These are phyloP conservation scores for Pulchroboletus neoregius DNA, from an alignment of 1,284 basidiomycete genomes.

Conservation along the genomic window DNA sequence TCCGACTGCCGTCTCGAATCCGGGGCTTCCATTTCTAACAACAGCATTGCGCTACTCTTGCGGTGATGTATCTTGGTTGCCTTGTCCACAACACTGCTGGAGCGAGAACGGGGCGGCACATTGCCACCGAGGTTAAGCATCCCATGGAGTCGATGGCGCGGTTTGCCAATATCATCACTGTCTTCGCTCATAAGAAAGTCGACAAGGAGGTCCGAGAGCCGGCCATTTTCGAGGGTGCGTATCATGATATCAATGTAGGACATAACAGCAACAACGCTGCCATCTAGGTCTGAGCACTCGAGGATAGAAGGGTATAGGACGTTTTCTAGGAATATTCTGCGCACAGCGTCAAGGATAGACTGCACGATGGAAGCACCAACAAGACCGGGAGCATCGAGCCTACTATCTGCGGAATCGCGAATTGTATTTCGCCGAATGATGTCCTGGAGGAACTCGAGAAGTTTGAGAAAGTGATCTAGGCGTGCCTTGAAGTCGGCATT, in stretches of 20 bases:
- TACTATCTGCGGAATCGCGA: constrained; percentile 37
- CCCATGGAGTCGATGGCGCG: constrained; percentile 41
- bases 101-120: constrained; percentile 36
- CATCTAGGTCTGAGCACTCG: constrained; percentile 90
- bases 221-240: constrained; percentile 68
- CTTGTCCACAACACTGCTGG: constrained; percentile 33
- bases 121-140: constrained; percentile 45
- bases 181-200: constrained; percentile 82
- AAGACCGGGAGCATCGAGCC: constrained; percentile 52
- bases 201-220: constrained; percentile 67
- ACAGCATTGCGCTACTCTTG: constrained; percentile 81
- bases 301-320: constrained; percentile 91
- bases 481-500: constrained; percentile 75
- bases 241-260: constrained; percentile 93
- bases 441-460: constrained; percentile 91
- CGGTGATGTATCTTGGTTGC: constrained; percentile 51
- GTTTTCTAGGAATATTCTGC: constrained; percentile 88
- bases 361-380: constrained; percentile 78
- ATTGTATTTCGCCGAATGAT: constrained; percentile 64
- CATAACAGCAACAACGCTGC: constrained; percentile 93
- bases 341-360: constrained; percentile 78
- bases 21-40: constrained; percentile 80
- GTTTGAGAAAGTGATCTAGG: constrained; percentile 84
- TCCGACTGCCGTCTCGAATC: constrained; percentile 62
- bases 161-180: constrained; percentile 56